phyloP scores from a whole-genome alignment of 1,139 yeast genomes.

The Wickerhamomyces sp. region DNA sequence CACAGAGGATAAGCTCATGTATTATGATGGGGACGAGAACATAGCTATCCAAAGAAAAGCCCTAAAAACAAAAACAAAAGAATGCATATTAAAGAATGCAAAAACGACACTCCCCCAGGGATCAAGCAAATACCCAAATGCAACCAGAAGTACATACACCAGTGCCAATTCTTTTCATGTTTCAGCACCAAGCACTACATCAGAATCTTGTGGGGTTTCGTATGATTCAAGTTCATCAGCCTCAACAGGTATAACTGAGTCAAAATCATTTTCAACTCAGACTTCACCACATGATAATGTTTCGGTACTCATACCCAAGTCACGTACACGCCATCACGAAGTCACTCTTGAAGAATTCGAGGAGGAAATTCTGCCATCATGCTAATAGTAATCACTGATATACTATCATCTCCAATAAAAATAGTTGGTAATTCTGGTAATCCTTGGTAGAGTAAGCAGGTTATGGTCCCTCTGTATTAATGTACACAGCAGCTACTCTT shows the following conservation, averaged over 20 bases:
- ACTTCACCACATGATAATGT: not conserved
- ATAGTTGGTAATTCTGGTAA: too few species aligned
- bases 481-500: too few species aligned
- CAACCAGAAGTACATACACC: not conserved
- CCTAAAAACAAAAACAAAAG: not conserved
- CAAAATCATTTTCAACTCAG: not conserved
- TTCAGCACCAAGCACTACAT: too few species aligned
- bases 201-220: not conserved
- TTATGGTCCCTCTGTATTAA: too few species aligned
- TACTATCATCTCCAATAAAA: too few species aligned
- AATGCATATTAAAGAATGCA: not conserved
- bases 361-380: not conserved
- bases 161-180: too few species aligned
- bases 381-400: not conserved
- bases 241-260: not conserved
- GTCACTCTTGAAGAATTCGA: not conserved
- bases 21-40: not conserved
- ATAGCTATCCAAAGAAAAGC: not conserved
- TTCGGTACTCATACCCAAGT: not conserved
- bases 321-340: not conserved
- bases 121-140: not conserved
- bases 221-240: not conserved
- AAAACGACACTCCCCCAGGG: not conserved
- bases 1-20: conserved; percentile 1
- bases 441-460: too few species aligned